These are phyloP conservation scores for Yamadazyma blattariae DNA, from an alignment of 1,139 yeast species.

Conservation along the genomic window DNA sequence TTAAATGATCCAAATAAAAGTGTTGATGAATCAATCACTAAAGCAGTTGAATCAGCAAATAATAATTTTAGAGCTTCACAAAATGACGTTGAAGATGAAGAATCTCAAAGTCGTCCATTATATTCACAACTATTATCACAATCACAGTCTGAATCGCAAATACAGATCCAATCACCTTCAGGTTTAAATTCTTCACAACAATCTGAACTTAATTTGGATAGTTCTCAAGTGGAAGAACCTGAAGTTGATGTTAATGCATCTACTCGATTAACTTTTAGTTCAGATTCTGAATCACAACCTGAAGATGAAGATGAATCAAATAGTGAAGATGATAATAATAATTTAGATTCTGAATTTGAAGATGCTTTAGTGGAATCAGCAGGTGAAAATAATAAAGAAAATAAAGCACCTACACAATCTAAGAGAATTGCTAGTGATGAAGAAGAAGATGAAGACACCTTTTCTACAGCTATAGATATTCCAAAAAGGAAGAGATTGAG, in stretches of 20 bases:
- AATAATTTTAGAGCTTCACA: conserved; percentile 14
- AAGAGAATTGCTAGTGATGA: conserved; percentile 18
- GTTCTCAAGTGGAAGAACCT: background rate
- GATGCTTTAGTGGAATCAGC: background rate
- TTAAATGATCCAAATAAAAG: conserved; percentile 16
- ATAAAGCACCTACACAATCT: conserved; percentile 7
- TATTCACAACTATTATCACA: conserved; percentile 2
- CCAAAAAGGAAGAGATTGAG: conserved; percentile 14
- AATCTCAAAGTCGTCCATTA: conserved; percentile 7
- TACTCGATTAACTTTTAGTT: conserved; percentile 10
- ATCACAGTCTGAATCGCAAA: conserved; percentile 1
- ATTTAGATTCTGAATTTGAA: too few relatives aligned
- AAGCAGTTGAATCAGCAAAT: conserved; percentile 26
- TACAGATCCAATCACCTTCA: background rate
- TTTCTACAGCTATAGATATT: conserved; percentile 12
- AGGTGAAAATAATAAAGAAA: conserved; percentile 11
- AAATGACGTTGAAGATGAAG: too few relatives aligned
- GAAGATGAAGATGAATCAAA: conserved; percentile 4
- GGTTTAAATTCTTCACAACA: too few relatives aligned
- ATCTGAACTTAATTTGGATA: too few relatives aligned
- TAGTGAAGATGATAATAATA: conserved; percentile 6
- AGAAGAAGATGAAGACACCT: conserved; percentile 10
- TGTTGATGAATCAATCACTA: conserved; percentile 10
- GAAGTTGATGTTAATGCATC: conserved; percentile 9
- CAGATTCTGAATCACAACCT: conserved; percentile 7